phyloP scores from a whole-genome alignment of 129 eudicot species.

The Flaveria linearis region DNA sequence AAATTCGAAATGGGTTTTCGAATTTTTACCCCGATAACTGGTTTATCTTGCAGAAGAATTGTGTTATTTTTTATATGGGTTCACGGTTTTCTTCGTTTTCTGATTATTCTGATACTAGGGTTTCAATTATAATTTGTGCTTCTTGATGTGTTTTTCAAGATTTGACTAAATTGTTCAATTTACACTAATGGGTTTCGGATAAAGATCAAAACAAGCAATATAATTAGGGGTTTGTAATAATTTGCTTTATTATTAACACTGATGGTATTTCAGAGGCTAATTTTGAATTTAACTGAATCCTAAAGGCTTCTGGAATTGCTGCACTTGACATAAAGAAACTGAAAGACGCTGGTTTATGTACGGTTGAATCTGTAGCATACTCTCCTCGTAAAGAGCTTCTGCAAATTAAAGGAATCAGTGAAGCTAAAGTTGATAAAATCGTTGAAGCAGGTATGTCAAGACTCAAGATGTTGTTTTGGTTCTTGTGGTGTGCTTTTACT shows the following conservation, averaged over 20 bases:
- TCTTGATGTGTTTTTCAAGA: slow-evolving; percentile 23
- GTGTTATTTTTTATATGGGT: not conserved
- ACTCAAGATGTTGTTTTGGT: slow-evolving; percentile 13
- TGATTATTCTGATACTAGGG: slow-evolving; percentile 7
- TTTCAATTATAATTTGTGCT: not conserved
- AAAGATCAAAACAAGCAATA: slow-evolving; percentile 4
- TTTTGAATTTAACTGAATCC: slow-evolving; percentile 10
- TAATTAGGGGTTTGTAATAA: not conserved
- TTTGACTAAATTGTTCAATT: slow-evolving; percentile 3
- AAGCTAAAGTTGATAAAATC: slow-evolving; percentile 96
- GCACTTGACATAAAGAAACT: slow-evolving; percentile 87
- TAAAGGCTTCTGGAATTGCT: slow-evolving; percentile 84
- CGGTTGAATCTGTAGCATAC: slow-evolving; percentile 94
- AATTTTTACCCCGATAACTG: not conserved
- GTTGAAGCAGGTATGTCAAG: slow-evolving; percentile 78
- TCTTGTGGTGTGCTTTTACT: not conserved
- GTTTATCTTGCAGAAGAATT: not conserved
- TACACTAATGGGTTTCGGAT: not conserved
- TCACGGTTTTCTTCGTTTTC: slow-evolving; percentile 6
- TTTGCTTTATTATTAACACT: not conserved
- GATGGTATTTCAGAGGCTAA: slow-evolving; percentile 24
- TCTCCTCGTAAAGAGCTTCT: slow-evolving; percentile 95
- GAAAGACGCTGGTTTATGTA: slow-evolving; percentile 93
- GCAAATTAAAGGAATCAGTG: slow-evolving; percentile 95
- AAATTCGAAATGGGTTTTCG: slow-evolving; percentile 22